These are phyloP conservation scores for Niebla homalea DNA, from an alignment of 495 filamentous ascomycete species.

Conservation along the genomic window DNA sequence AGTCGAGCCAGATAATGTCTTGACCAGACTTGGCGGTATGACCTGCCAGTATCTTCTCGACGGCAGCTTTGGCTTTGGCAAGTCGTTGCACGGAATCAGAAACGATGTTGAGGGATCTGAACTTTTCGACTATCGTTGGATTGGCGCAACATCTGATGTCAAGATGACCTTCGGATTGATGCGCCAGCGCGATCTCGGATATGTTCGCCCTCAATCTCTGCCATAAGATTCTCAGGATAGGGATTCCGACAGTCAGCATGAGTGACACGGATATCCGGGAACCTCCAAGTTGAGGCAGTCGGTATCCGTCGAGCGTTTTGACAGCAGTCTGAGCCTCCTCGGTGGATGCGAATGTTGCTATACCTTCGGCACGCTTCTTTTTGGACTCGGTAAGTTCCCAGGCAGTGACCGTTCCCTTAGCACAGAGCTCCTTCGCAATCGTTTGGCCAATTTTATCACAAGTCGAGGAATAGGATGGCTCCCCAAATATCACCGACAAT, in stretches of 20 bases:
- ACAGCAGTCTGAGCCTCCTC: constrained; percentile 4
- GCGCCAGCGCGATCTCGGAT: not conserved
- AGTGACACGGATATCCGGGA: constrained; percentile 5
- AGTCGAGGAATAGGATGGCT: constrained; percentile 1
- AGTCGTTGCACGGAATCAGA: constrained; percentile 2
- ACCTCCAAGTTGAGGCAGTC: constrained; percentile 6
- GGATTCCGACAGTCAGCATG: constrained; percentile 5
- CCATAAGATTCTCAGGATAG: constrained; percentile 2
- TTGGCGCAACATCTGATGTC: constrained; percentile 7
- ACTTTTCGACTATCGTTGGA: not conserved
- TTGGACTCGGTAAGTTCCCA: not conserved
- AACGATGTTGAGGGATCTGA: constrained; percentile 6
- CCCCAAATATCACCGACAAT: not conserved
- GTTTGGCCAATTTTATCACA: constrained; percentile 1
- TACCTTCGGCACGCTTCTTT: not conserved
- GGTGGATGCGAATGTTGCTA: constrained; percentile 4
- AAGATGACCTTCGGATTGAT: not conserved
- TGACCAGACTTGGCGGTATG: constrained; percentile 6
- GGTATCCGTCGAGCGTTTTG: constrained; percentile 1
- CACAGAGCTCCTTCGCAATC: not conserved
- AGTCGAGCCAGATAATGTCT: constrained; percentile 9
- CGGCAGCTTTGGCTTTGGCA: constrained; percentile 7
- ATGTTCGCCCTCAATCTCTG: not conserved
- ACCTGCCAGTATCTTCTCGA: constrained; percentile 11
- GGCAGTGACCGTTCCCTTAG: not conserved